These are phyloP conservation scores for Microbotryum violaceum DNA, from an alignment of 1,284 basidiomycete species.

Conservation along the genomic window DNA sequence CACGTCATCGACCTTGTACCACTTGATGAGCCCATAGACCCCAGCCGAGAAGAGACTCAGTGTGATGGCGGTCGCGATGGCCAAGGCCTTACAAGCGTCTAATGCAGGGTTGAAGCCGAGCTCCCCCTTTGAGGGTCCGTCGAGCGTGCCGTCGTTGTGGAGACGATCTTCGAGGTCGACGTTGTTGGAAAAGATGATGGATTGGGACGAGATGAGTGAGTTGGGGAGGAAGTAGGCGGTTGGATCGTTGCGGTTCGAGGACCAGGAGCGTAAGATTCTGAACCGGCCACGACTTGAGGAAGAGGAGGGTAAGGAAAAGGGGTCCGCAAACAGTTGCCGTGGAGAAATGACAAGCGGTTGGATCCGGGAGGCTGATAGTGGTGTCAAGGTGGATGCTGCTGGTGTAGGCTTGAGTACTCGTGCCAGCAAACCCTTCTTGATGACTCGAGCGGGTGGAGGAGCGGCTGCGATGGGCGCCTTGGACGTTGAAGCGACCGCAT, in stretches of 20 bases:
- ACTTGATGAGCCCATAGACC: slow-evolving; percentile 19
- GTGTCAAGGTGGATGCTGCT: no score
- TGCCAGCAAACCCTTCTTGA: no score
- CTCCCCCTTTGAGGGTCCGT: neutral
- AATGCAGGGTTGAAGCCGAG: slow-evolving; percentile 29
- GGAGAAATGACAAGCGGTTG: neutral
- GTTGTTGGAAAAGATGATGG: slow-evolving; percentile 9
- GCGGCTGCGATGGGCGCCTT: no score
- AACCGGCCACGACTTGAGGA: no score
- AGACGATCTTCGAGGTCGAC: slow-evolving; percentile 19
- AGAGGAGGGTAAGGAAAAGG: neutral
- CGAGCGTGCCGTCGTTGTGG: slow-evolving; percentile 19
- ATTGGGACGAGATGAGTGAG: slow-evolving; percentile 9
- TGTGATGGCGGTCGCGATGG: slow-evolving; percentile 20
- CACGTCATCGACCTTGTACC: slow-evolving; percentile 21
- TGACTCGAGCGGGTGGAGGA: no score
- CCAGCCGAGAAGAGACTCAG: slow-evolving; percentile 12
- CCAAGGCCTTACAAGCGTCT: slow-evolving; percentile 25
- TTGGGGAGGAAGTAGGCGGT: slow-evolving; percentile 30
- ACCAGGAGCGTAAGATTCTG: no score
- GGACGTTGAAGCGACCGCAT: no score
- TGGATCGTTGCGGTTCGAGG: neutral
- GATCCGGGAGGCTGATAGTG: no score
- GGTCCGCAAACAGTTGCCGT: neutral
- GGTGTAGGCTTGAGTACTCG: no score